These are phyloP conservation scores for Magnaporthiopsis incrustans DNA, from an alignment of 2,329 filamentous ascomycete genomes.

Conservation along the genomic window DNA sequence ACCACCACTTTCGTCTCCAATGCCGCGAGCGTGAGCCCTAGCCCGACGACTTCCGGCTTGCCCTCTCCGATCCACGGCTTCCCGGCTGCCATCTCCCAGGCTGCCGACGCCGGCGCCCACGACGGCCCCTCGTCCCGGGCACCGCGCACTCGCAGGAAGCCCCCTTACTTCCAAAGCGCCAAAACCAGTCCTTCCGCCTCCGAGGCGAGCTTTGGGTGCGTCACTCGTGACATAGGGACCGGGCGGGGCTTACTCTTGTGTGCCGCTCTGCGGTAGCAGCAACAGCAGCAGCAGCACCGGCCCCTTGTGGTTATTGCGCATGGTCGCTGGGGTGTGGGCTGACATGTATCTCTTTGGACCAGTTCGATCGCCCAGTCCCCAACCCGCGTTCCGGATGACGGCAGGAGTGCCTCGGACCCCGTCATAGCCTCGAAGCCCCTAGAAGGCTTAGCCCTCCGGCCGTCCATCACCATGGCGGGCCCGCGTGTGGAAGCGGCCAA, in stretches of 20 bases:
- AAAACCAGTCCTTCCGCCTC: constrained; percentile 26
- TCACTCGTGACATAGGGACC: not conserved
- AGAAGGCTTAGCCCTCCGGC: constrained; percentile 29
- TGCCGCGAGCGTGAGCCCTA: constrained; percentile 31
- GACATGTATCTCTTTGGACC: constrained; percentile 13
- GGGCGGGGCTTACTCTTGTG: too few species aligned
- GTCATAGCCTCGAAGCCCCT: constrained; percentile 33
- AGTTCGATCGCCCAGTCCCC: constrained; percentile 16
- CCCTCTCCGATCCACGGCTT: constrained; percentile 21
- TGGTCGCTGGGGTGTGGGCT: constrained; percentile 2
- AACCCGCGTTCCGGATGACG: constrained; percentile 40
- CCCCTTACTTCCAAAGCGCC: constrained; percentile 29
- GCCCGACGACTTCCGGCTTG: constrained; percentile 29
- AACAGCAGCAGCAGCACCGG: not conserved
- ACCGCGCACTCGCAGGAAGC: constrained; percentile 16
- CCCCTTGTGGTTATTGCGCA: not conserved
- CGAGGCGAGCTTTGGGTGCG: constrained; percentile 14
- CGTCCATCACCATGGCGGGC: constrained; percentile 39
- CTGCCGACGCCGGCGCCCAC: constrained; percentile 23
- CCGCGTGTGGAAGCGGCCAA: constrained; percentile 31
- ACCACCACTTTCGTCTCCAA: constrained; percentile 31
- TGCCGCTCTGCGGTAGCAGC: not conserved
- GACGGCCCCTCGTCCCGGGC: constrained; percentile 15
- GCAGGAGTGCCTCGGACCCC: constrained; percentile 34
- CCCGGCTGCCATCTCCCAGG: constrained; percentile 21